Percentiles rank a stretch among this genome's conserved stretches.
phyloP scores from a whole-genome alignment of 2,329 filamentous ascomycete genomes.

The Metarhizium rileyi region DNA sequence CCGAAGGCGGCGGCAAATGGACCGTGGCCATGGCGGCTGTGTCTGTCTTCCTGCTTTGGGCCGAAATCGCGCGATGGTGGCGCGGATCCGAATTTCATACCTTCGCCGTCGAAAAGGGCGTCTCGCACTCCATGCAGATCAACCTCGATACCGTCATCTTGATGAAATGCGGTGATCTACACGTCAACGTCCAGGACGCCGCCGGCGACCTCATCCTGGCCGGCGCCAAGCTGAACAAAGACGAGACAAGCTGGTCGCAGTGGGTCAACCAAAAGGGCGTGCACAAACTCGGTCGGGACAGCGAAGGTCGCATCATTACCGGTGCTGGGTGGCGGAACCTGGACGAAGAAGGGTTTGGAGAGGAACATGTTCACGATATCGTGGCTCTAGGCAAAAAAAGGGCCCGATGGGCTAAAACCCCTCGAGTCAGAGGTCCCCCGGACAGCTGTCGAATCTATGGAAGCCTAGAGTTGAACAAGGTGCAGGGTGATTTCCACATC shows the following conservation, averaged over 20 bases:
- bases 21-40: constrained; percentile 72
- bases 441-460: constrained; percentile 88
- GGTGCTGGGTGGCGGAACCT: constrained; percentile 45
- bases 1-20: constrained; percentile 84
- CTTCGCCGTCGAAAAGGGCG: constrained; percentile 87
- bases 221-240: constrained; percentile 59
- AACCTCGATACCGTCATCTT: constrained; percentile 88
- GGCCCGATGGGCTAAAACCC: constrained; percentile 67
- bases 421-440: constrained; percentile 45
- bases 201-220: constrained; percentile 87
- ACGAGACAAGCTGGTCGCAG: constrained; percentile 70
- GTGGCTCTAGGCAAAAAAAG: constrained; percentile 57
- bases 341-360: constrained; percentile 58
- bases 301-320: constrained; percentile 43
- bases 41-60: constrained; percentile 64
- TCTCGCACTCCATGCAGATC: constrained; percentile 81
- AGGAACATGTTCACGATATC: constrained; percentile 89
- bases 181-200: constrained; percentile 95
- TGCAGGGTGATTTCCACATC: constrained; percentile 97
- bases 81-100: constrained; percentile 74
- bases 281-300: constrained; percentile 49
- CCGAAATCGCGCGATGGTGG: constrained; percentile 77
- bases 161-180: constrained; percentile 82
- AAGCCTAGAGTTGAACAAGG: constrained; percentile 85
- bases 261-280: constrained; percentile 67